Evolutionary conservation across 257 asterid species (phyloP), one percentile per base, ranked within the genome.

Genomic region (Solanum habrochaites): DNA sequence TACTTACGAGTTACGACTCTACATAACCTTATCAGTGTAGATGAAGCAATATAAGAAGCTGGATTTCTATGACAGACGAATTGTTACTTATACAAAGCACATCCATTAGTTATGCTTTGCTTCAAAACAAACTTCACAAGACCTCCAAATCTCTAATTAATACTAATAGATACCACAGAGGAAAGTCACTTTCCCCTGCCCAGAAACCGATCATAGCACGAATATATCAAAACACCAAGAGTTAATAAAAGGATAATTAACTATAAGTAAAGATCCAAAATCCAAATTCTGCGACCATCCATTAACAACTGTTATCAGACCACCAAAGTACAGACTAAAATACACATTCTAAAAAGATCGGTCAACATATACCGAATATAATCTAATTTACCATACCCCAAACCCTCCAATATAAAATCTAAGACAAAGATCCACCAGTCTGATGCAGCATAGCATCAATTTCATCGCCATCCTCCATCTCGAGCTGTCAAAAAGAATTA

Each of bases 391-490:
- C 81, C 3, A 9, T 78, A 23, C 9, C 40, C 37, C 69, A 80
- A 80, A 5, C 27, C 64, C 42, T 27, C 16, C 7, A 18, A 45
- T 45, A 78, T 47, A 47, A 45, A 56, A 27, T 11, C 42, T 78
- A 47, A 78, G 0, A 82, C 43, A n/a, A 20, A 60, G 40, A 56
- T 35, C 90, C 87, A 71, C 91, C 91, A 37, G 81, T 73, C 72
- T 82, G 90, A 47, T 90, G 90, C 89, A 90, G 86, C 90, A 91
- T 88, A 4, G 91, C 92, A 83, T 91, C 92, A 3, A 91, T 91
- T 45, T 91, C 90, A 86, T 91, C 93, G 4, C 91, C 92, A 21
- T 91, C 92, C 52, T 91, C 91, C 93, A 91, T 88, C 56, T 80
- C 86, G 4, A 88, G 89, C 90, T 90, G 83, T 12, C 37, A 9